Evolutionary conservation across 805 yeast species (phyloP), one percentile per base, ranked within the genome.

Genomic region (Lipomyces sp.): DNA sequence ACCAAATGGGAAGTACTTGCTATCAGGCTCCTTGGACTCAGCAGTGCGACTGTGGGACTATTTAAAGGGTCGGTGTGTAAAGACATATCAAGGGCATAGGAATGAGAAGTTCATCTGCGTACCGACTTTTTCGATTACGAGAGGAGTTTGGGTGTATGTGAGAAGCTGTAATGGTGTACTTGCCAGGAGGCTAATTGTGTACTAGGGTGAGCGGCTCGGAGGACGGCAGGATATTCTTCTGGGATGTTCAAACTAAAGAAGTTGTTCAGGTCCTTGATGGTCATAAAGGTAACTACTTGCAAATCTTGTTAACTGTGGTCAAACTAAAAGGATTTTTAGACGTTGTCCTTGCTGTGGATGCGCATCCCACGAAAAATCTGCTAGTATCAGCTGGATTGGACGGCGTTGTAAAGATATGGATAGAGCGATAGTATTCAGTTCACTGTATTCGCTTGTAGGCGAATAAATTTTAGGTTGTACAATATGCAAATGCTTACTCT

Each of bases 11-110:
- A 87, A 86, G 72, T 94, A 85, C 73, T 81, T 95, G 4, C 78
- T 92, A 53, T 90, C 94, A 45, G 85, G 91, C 33, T 87, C 96
- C 18, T 80, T 90, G 65, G 97, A 93, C 76, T 97, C 97, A 2
- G 80, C 83, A 4, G 80, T 93, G 2, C 81, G 96, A 67, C 74
- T 94, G 53, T 94, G 98, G 97, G 96, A 94, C 77, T 92, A 90
- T 77, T 86, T 90, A 85, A 83, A 85, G 71, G 90, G 91, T 73
- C 84, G 83, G 69, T 93, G 91, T 32, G 89, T 91, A 42, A 90
- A 92, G 75, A 90, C 97, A 0, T 89, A 83, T 72, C 66, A 66
- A 53, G 73, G 71, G 50, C 75, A 69, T 45, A 72, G 58, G 30
- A 73, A 70, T 59, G 86, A 83, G 67, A 85, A 84, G 68, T 88